A percentile compares a stretch with the other conserved stretches of the same genome.
These are phyloP conservation scores for Suillus tomentosus DNA, from an alignment of 768 basidiomycete species.

Conservation along the genomic window DNA sequence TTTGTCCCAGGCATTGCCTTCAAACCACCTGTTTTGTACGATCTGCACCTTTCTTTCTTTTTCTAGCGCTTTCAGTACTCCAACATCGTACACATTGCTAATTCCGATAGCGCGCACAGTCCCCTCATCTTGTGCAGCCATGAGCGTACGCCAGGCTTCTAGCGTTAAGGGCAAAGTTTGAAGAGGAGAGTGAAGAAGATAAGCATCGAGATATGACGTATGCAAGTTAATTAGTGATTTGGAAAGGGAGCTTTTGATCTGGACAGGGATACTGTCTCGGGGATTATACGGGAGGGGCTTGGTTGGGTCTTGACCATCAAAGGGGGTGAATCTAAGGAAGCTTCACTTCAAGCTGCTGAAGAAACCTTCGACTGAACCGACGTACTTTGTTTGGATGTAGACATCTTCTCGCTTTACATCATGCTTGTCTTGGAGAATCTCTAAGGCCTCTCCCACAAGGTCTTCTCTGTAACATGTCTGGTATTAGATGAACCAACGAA, in stretches of 20 bases:
- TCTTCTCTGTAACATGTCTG: conserved; percentile 55
- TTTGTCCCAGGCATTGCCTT: conserved; percentile 76
- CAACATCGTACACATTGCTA: conserved; percentile 74
- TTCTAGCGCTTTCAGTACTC: conserved; percentile 52
- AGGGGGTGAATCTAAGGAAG: conserved; percentile 63
- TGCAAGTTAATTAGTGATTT: conserved; percentile 68
- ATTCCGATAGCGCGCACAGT: conserved; percentile 68
- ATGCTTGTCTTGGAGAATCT: conserved; percentile 54
- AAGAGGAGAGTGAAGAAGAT: conserved; percentile 78
- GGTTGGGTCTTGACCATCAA: conserved; percentile 68
- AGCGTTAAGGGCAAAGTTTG: conserved; percentile 57
- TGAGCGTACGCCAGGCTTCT: conserved; percentile 68
- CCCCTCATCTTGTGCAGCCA: conserved; percentile 63
- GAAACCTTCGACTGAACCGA: conserved; percentile 2
- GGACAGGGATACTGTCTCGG: conserved; percentile 49
- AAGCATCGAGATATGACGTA: conserved; percentile 76
- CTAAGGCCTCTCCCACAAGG: conserved; percentile 75
- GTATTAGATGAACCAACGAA: neutral
- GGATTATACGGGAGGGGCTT: conserved; percentile 78
- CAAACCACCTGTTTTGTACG: conserved; percentile 86
- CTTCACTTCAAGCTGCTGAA: conserved; percentile 1
- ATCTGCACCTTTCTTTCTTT: conserved; percentile 62
- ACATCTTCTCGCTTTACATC: conserved; percentile 68
- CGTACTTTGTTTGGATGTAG: conserved; percentile 80
- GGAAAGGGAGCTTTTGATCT: conserved; percentile 63